Evolutionary conservation across 148 eudicot genomes (phyloP).

Genomic region (Heliamphora exappendiculata): DNA sequence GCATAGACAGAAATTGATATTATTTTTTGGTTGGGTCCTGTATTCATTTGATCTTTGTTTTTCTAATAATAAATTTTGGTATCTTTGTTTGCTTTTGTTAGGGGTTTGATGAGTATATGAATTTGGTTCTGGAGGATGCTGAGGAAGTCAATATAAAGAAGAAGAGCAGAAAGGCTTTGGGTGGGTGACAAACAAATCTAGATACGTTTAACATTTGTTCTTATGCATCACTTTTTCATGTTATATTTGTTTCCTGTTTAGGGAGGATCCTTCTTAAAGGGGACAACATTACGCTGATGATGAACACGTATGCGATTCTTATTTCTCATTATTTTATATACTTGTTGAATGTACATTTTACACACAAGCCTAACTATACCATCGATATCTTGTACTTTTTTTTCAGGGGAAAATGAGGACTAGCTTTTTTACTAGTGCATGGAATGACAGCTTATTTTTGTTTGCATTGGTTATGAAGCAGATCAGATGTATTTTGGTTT

Average conservation of each 20-base stretch:
- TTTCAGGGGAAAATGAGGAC: background rate
- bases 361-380: background rate
- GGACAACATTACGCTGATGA: slow-evolving; percentile 91
- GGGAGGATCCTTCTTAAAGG: slow-evolving; percentile 91
- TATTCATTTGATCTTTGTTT: background rate
- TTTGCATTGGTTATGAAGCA: background rate
- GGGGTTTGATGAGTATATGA: slow-evolving; percentile 98
- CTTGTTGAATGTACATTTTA: background rate
- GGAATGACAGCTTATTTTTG: background rate
- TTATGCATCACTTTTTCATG: background rate
- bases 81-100: slow-evolving; percentile 11
- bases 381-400: background rate
- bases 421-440: background rate
- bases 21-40: background rate
- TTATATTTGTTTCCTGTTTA: slow-evolving; percentile 14
- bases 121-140: slow-evolving; percentile 85
- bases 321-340: background rate
- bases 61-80: background rate
- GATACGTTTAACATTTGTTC: background rate
- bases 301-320: slow-evolving; percentile 58
- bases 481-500: background rate
- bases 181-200: slow-evolving; percentile 16
- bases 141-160: slow-evolving; percentile 85
- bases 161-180: slow-evolving; percentile 73
- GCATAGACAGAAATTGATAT: background rate